Conservation (phyloP, 768 basidiomycete genomes). For the Rhodotorula kratochvilovae region DNA sequence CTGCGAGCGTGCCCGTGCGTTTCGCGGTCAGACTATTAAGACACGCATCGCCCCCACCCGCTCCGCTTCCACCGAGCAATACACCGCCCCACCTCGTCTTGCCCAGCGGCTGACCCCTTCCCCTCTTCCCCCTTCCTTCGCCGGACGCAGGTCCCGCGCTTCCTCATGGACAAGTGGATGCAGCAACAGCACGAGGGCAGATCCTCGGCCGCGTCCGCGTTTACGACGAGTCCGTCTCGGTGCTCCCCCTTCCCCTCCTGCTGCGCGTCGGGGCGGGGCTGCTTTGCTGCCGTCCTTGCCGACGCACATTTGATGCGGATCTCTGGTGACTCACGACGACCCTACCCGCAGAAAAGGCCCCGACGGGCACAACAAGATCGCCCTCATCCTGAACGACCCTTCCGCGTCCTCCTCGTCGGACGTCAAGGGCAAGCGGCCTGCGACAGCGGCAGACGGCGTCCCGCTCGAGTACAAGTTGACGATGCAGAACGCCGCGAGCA, state of each 20-base stretch:
- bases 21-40: too few species aligned
- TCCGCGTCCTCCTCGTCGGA: conserved; percentile 58
- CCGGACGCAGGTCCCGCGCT: conserved; percentile 67
- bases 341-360: conserved; percentile 29
- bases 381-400: conserved; percentile 49
- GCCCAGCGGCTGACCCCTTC: too few species aligned
- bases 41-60: too few species aligned
- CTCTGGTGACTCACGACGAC: too few species aligned
- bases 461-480: conserved; percentile 76
- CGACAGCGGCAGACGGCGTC: conserved; percentile 34
- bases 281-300: too few species aligned
- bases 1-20: too few species aligned
- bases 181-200: conserved; percentile 66
- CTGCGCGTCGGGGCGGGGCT: too few species aligned
- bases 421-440: conserved; percentile 40
- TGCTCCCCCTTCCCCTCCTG: too few species aligned
- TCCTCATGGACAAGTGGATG: conserved; percentile 81
- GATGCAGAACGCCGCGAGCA: conserved; percentile 70
- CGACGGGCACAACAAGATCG: conserved; percentile 37
- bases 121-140: not conserved
- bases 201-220: conserved; percentile 81
- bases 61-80: not conserved
- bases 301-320: too few species aligned
- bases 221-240: conserved; percentile 55
- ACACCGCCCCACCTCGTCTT: too few species aligned